These are phyloP conservation scores for Boehmeria nivea DNA, from an alignment of 306 rosid species.

Conservation along the genomic window DNA sequence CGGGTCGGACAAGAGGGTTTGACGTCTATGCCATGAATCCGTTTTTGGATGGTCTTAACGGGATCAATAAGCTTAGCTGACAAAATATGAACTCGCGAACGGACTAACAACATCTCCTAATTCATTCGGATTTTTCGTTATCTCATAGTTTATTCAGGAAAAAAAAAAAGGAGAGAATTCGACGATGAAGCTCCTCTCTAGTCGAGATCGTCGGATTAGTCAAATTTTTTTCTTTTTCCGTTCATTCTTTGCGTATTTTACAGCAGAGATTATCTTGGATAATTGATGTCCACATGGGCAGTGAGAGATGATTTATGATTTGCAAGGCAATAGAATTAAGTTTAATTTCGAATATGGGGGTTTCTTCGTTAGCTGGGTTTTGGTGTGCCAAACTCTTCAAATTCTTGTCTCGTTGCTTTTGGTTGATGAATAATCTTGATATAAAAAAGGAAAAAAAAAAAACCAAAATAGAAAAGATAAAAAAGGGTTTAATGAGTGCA, in stretches of 20 bases:
- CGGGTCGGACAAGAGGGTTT: constrained; percentile 91
- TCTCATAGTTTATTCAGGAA: constrained; percentile 14
- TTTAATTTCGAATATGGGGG: constrained; percentile 9
- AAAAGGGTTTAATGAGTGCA: too few species aligned
- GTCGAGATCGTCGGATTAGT: constrained; percentile 9
- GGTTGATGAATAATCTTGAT: too few species aligned
- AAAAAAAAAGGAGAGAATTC: constrained; percentile 7
- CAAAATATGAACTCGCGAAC: constrained; percentile 8
- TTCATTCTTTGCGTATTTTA: constrained; percentile 35
- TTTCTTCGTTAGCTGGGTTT: too few species aligned
- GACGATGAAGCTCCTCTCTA: constrained; percentile 15
- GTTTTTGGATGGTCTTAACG: constrained; percentile 33
- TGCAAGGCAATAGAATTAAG: constrained; percentile 10
- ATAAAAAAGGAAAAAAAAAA: not conserved
- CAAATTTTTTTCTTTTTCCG: constrained; percentile 7
- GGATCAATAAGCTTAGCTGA: constrained; percentile 42
- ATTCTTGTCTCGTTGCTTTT: too few species aligned
- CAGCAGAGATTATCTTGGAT: constrained; percentile 27
- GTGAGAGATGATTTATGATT: constrained; percentile 31
- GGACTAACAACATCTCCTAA: constrained; percentile 2
- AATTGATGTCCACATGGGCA: constrained; percentile 27
- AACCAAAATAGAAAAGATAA: not conserved
- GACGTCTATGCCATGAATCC: constrained; percentile 40
- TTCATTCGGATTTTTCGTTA: not conserved
- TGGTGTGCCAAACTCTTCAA: too few species aligned